Evolutionary conservation across 768 basidiomycete genomes (phyloP), one percentile per base, ranked within the genome.

Genomic region (Agaricus subrufescens): DNA sequence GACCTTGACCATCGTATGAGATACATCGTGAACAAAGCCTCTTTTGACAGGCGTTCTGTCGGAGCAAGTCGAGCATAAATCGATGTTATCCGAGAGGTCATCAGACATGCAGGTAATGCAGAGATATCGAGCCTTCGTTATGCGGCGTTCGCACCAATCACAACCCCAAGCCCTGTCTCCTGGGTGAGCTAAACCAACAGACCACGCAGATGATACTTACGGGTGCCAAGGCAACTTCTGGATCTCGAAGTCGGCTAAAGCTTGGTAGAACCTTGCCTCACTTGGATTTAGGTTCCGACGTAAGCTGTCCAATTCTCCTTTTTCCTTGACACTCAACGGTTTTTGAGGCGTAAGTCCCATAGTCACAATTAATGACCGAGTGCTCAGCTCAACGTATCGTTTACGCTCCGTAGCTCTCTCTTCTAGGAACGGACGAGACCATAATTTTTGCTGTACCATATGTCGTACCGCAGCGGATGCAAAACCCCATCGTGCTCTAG

Each of bases 151-250:
- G 48, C 71, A 72, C 48, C 60, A 66, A 52, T 71, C 71, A 45
- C 71, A 72, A 9, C 67, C 67, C 65, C 67, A 68, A 1, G 67
- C 53, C 2, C 69, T 68, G 34, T 9, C 8, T 34, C n/a, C 7
- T 42, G 14, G 14, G 27, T 47, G n/a, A 54, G 39, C 38, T 49
- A 29, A 9, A 31, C 5, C 15, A 25, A 47, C 14, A 14, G 10
- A 29, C 26, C 27, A 23, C 2, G 9, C 11, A 1, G 11, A 10
- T 19, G 9, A 43, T 60, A 56, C 71, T 31, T 60, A 71, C 71
- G 68, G 69, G 52, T 71, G 71, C 66, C 67, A 71, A 31, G 69
- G 69, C 12, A 71, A 60, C 49, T 71, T 69, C 40, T 68, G 69
- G 25, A 71, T 69, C 55, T 72, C 68, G 40, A 70, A 69, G 37